Evolutionary conservation across 306 rosid species (phyloP).

Genomic region (Cicer yamashitae): DNA sequence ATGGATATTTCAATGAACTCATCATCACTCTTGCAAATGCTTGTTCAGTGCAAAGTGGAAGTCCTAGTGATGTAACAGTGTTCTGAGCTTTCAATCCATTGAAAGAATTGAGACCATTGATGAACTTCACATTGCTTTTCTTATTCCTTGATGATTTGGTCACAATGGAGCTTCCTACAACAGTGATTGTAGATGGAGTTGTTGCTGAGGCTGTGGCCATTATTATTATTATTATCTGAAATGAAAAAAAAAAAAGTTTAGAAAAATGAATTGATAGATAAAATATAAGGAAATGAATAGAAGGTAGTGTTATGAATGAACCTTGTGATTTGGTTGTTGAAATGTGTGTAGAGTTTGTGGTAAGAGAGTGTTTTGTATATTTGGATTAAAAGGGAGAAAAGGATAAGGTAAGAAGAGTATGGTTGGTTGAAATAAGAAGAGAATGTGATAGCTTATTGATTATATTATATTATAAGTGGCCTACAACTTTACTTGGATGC

Average conservation of each 20-base stretch:
- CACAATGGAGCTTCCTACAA: constrained; percentile 46
- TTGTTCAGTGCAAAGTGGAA: constrained; percentile 56
- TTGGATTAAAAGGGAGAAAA: constrained; percentile 38
- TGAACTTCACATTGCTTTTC: constrained; percentile 49
- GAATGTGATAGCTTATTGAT: constrained; percentile 40
- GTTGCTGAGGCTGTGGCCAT: constrained; percentile 72
- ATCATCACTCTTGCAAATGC: constrained; percentile 73
- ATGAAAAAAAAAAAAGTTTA: background rate
- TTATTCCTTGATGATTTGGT: constrained; percentile 47
- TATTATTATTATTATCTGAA: constrained; percentile 43
- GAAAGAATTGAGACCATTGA: constrained; percentile 64
- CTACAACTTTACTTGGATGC: constrained; percentile 35
- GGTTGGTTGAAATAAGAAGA: constrained; percentile 56
- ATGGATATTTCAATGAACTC: constrained; percentile 64
- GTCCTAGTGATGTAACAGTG: constrained; percentile 62
- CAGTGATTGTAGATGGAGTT: constrained; percentile 55
- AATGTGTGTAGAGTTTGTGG: constrained; percentile 31
- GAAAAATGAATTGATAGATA: background rate
- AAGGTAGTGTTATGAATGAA: background rate
- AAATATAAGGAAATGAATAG: background rate
- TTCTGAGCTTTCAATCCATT: constrained; percentile 70
- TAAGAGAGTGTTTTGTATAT: constrained; percentile 45
- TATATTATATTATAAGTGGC: constrained; percentile 6
- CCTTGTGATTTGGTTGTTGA: background rate
- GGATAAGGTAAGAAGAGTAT: constrained; percentile 64